phyloP scores from a whole-genome alignment of 1,139 yeast species.

The Wickerhamomyces sp. region DNA sequence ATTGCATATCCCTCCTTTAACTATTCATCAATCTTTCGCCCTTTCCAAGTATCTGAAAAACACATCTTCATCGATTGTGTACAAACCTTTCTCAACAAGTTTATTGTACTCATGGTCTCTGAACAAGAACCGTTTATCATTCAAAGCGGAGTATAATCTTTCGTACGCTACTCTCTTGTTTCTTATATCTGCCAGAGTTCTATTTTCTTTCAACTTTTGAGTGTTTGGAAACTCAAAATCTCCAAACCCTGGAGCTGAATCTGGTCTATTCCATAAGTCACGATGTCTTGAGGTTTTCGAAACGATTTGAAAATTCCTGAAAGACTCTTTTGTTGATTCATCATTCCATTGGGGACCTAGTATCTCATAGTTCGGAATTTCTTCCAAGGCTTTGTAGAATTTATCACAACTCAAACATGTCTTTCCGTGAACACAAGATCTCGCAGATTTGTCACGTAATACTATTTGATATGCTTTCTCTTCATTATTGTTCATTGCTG shows the following conservation, averaged over 20 bases:
- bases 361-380: slow-evolving; percentile 16
- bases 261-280: slow-evolving; percentile 37
- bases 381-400: slow-evolving; percentile 20
- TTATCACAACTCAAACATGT: slow-evolving; percentile 25
- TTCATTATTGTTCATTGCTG: slow-evolving; percentile 24
- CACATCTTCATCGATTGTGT: slow-evolving; percentile 21
- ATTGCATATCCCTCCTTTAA: too few relatives aligned
- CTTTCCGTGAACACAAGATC: slow-evolving; percentile 22
- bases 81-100: slow-evolving; percentile 21
- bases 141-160: slow-evolving; percentile 27
- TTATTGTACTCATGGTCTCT: slow-evolving; percentile 27
- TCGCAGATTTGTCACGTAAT: slow-evolving; percentile 26
- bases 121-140: slow-evolving; percentile 30
- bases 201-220: slow-evolving; percentile 40
- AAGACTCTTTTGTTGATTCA: slow-evolving; percentile 3
- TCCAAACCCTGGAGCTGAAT: slow-evolving; percentile 65
- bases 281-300: slow-evolving; percentile 22
- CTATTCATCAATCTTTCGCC: background rate
- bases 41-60: slow-evolving; percentile 1
- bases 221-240: slow-evolving; percentile 59
- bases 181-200: slow-evolving; percentile 27
- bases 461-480: slow-evolving; percentile 29
- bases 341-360: slow-evolving; percentile 23
- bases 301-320: slow-evolving; percentile 15
- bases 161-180: slow-evolving; percentile 33